Base-by-base conservation (phyloP, 257 asterid species). In the Capsicum chinense region DNA sequence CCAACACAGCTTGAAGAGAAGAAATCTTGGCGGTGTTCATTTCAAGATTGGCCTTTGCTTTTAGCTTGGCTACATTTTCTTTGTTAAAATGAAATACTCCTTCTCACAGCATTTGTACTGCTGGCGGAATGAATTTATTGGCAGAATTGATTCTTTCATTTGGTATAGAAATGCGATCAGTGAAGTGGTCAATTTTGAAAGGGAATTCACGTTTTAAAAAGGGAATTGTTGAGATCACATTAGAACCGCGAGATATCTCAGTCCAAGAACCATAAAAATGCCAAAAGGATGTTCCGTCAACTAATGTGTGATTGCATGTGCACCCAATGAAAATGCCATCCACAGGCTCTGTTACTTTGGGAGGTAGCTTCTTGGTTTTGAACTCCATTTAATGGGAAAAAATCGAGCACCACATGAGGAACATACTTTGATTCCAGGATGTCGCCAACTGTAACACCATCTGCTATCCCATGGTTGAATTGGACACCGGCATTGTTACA, bases 321-420 rank as follows among this genome's bases (percentile, higher is more conserved):
- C 87, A 83, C 2, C 84, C 91, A 1, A 91, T 79, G 64, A 92
- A 92, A 50, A 78, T 39, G 33, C 93, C 94, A n/a, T 92, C 93
- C 5, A 5, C 84, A 2, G 90, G 89, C 88, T 89, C 88, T 0
- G 92, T 91, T 19, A 88, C 84, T 21, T 90, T 84, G 79, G 0
- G 86, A 66, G 54, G 79, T 54, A 4, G 89, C 90, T 10, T 89
- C 90, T 0, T 13, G 33, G 83, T 87, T 87, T 11, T 17, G 9
- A 1, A 84, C 56, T 1, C 87, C 86, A 8, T 91, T 86, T 0
- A 87, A 60, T 0, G 86, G 82, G 87, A 90, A 89, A 5, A 92
- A 81, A 7, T 87, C 85, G 14, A 21, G 54, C 5, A 90, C 90
- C 0, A 89, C 52, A 3, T 57, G 48, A 0, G 92, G 92, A 56